Evolutionary conservation across 352 stramenopile genomes (phyloP), one percentile per base, ranked within the genome.

Genomic region (Globisporangium viniferum): DNA sequence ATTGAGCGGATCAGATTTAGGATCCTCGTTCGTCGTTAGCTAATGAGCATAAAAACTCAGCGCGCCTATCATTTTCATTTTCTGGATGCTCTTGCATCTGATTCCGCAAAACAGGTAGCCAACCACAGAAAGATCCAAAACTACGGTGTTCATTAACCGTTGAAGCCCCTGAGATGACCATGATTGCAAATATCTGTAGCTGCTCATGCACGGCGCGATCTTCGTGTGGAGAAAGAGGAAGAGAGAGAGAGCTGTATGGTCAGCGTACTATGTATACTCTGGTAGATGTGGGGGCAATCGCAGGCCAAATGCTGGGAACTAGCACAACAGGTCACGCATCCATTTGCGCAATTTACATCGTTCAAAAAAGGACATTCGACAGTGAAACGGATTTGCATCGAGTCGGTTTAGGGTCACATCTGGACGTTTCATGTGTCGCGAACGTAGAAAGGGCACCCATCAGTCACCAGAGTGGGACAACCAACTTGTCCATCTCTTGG

Each of bases 391-490:
- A 3, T 51, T 51, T 51, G 44, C 54, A 59, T 59, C 29, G 27
- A 59, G 59, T 57, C 59, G 29, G 59, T 41, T 64, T 24, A 12
- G 20, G 44, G 44, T 51, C 18, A 18, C 31, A 12, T 33, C n/a
- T 36, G 35, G 57, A 53, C 46, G 35, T n/a, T 48, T 46, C 33
- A 36, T 18, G 8, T 53, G 8, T n/a, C 14, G 20, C 29, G 24
- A 48, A 35, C 59, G 44, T 57, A 65, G 54, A 65, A 65, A 36
- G 29, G 46, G 22, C 46, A 29, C 2, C 18, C 24, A 67, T 61
- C 6, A 20, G 51, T 67, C 62, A 67, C 27, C 20, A 54, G 27
- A 67, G 62, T 67, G 51, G 62, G 49, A 67, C 49, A 59, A 66
- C 15, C 49, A 59, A 66, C 15, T 46, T 67, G 62, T 55, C 39